Base-by-base conservation (phyloP, 1,284 basidiomycete genomes). In the Puccinia horiana region DNA sequence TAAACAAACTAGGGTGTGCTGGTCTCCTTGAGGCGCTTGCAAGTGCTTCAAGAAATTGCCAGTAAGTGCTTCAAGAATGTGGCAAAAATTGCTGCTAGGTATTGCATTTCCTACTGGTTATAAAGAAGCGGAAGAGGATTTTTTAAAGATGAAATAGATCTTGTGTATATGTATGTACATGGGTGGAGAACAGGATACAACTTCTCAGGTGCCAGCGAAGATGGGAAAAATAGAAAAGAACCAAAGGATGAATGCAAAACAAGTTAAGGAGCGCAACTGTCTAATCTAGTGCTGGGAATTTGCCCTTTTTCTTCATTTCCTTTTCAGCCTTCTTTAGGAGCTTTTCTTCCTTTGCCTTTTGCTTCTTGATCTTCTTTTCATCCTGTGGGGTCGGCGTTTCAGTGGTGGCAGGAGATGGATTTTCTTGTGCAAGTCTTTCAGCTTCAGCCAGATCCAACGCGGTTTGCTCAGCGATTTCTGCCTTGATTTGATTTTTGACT, bases 401-500 rank as follows among this genome's bases (percentile, higher is more conserved):
- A 47, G 42, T n/a, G 65, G 18, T 2, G 6, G 65, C n/a, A 69
- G 26, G 8, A 26, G 40, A 40, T 18, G 23, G 65, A 29, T 69
- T 69, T 29, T 74, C 72, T 54, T 54, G 29, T 23, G 4, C 5
- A 12, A 74, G 40, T 44, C 32, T 52, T 18, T 3, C 54, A 32
- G 72, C 72, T 74, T 74, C 72, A 16, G 72, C 72, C n/a, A 44
- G 42, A 11, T 69, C 65, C 72, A 74, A 47, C 4, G 72, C 72
- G 37, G 72, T n/a, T 54, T 79, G 63, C 37, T 70, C 63, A 26
- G 76, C 76, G 29, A 37, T 6, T 79, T 79, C 44, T 14, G 29
- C 65, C 47, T 79, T 79, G 76, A 69, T 79, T 70, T 79, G 76
- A 37, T 79, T 79, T 29, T 70, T 79, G 42, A 79, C 20, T 1